Base-by-base conservation (phyloP, 2,329 filamentous ascomycete species). In the Camillea tinctor region DNA sequence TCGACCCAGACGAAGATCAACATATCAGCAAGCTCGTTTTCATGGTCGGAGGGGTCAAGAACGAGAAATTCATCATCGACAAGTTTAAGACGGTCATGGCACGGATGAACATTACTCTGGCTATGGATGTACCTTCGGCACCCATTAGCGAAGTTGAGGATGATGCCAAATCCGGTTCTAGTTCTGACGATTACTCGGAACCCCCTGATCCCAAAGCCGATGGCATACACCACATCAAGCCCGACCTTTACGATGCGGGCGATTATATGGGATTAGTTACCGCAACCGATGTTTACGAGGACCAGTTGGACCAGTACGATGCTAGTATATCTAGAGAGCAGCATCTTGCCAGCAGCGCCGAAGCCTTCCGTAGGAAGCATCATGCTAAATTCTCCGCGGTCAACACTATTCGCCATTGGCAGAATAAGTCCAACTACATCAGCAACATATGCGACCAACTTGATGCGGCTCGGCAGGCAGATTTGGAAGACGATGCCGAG, bases 11-110 rank as follows among this genome's bases (percentile, higher is more conserved):
- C 68, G 82, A 89, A 66, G 91, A 93, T 69, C 87, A 88, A 67
- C 86, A 90, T 66, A 88, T 93, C 69, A 87, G 92, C 65, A 86
- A 89, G 64, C 88, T 96, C 68, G 77, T 97, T 58, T 91, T 95
- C 73, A 88, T 88, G 69, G 86, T 97, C 72, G 90, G 91, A 56
- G 87, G 87, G 61, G 82, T 86, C 68, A 81, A 81, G 59, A 83
- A 84, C 52, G 75, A 82, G 52, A 77, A 76, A 36, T 81, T 81
- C 4, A 79, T 96, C 24, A 81, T 86, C 64, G 85, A 89, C 60
- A 90, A 89, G 66, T 93, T 95, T 68, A 84, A 87, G 72, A 79
- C 83, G 59, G 81, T 92, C 60, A 80, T 96, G 65, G 79, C 77
- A 17, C 82, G 85, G 54, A 87, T 92, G 81, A 88, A 88, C 21